Evolutionary conservation across 202 grass and related monocot species (phyloP), one percentile per base, ranked within the genome.

Genomic region (Schoenoplectus triqueter): DNA sequence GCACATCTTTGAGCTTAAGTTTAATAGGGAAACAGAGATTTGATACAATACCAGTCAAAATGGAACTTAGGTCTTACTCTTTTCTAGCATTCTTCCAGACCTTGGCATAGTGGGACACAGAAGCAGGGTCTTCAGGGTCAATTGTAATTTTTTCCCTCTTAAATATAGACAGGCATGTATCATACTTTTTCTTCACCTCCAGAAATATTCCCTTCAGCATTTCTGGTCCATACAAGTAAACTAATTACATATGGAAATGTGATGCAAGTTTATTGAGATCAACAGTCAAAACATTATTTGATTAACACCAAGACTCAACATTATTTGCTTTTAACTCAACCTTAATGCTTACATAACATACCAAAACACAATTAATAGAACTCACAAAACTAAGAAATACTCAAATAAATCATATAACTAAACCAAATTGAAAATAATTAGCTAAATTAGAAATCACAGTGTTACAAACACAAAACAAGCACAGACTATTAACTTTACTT

Each of bases 81-180:
- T 99, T 84, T 86, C 93, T 92, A 78, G 95, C 88, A 80, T 82
- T 94, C 85, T 86, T 94, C 84, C 94, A 94, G 79, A 97, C 80
- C 44, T 96, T 83, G 13, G 92, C 87, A 91, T 99, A 99, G 11
- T 66, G 77, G 81, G 86, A 22, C 65, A 97, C 93, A 81, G 93
- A 88, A 52, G 87, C 80, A 63, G 92, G 85, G 84, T 99, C 97
- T 60, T 99, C 92, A 55, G 97, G 93, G 83, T 94, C 93, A 85
- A 99, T 94, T 20, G 89, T 99, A 73, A 99, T 94, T 85, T 94
- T 99, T 87, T 99, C 97, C 90, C 92, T 99, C 78, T 89, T 95
- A 85, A 99, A 94, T 2, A 99, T 89, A 31, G 86, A 83, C 70
- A 99, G 75, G 39, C 88, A 94, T 44, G 80, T 85, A 57, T 99